A percentile compares a stretch with the other conserved stretches of the same genome.
These are phyloP conservation scores for Candida saitoana DNA, from an alignment of 805 yeast species.

Conservation along the genomic window DNA sequence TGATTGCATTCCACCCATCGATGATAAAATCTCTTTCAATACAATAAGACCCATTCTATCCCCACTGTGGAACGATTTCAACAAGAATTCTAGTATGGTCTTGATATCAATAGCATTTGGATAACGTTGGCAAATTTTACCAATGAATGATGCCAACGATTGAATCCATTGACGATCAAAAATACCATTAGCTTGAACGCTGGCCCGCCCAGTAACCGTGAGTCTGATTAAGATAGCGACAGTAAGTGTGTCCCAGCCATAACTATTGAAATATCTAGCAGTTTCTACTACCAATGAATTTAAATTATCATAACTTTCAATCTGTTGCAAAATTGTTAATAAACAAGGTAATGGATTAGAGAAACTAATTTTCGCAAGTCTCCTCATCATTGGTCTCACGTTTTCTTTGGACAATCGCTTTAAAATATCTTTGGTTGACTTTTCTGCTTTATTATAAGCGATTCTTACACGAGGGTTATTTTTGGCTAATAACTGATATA, in stretches of 20 bases:
- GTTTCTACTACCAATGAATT: slow-evolving; percentile 74
- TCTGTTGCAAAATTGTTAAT: slow-evolving; percentile 65
- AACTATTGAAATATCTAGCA: slow-evolving; percentile 66
- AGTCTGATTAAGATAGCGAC: slow-evolving; percentile 68
- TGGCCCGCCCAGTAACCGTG: slow-evolving; percentile 57
- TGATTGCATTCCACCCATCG: slow-evolving; percentile 78
- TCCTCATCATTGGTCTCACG: slow-evolving; percentile 65
- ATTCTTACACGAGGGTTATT: slow-evolving; percentile 52
- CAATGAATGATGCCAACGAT: slow-evolving; percentile 74
- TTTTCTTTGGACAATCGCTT: slow-evolving; percentile 82
- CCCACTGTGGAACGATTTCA: slow-evolving; percentile 59
- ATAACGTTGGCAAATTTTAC: slow-evolving; percentile 59
- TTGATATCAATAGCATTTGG: slow-evolving; percentile 51
- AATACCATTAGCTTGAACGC: slow-evolving; percentile 74
- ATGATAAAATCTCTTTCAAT: slow-evolving; percentile 58
- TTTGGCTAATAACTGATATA: slow-evolving; percentile 55
- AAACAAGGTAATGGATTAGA: slow-evolving; percentile 79
- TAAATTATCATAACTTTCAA: slow-evolving; percentile 89
- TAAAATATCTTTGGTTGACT: slow-evolving; percentile 69
- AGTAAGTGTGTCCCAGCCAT: slow-evolving; percentile 83
- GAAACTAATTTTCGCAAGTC: slow-evolving; percentile 65
- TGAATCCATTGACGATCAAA: slow-evolving; percentile 83
- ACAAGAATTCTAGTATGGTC: slow-evolving; percentile 56
- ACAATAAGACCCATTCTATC: slow-evolving; percentile 61
- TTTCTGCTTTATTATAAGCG: slow-evolving; percentile 64